Percentiles rank a stretch among this genome's conserved stretches.
Evolutionary conservation across 352 stramenopile genomes (phyloP).

Genomic region (Nothophytophthora sp.): DNA sequence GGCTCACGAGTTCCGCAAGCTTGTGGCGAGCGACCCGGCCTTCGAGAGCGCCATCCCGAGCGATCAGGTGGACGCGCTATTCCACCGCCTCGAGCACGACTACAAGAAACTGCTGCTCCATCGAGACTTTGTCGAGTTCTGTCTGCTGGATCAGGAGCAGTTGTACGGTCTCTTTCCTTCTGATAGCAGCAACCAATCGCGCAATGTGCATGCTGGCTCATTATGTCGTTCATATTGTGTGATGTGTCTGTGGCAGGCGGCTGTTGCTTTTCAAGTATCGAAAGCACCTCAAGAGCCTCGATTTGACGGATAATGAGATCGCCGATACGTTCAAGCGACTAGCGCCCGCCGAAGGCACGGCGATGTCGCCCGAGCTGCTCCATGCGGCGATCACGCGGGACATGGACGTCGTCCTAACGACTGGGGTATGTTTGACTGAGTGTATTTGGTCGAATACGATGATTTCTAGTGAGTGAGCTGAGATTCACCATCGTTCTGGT

Average conservation of each 20-base stretch:
- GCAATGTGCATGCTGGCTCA: not conserved
- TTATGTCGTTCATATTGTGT: not conserved
- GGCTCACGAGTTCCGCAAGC: slow-evolving; percentile 73
- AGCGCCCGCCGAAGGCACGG: slow-evolving; percentile 28
- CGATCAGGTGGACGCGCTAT: slow-evolving; percentile 76
- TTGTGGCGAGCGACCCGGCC: slow-evolving; percentile 75
- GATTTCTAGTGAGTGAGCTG: not conserved
- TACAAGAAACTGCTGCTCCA: slow-evolving; percentile 56
- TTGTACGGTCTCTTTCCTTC: slow-evolving; percentile 40
- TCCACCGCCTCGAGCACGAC: slow-evolving; percentile 68
- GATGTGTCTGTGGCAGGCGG: slow-evolving; percentile 32
- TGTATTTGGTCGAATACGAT: not conserved
- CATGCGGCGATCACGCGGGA: slow-evolving; percentile 65
- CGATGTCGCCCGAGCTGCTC: slow-evolving; percentile 59
- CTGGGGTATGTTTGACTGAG: slow-evolving; percentile 41
- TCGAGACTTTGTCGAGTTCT: slow-evolving; percentile 83
- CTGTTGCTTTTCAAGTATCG: slow-evolving; percentile 81
- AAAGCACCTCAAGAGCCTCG: slow-evolving; percentile 54
- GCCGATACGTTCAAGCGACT: slow-evolving; percentile 73
- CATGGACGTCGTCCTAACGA: slow-evolving; percentile 78
- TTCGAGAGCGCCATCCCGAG: slow-evolving; percentile 71
- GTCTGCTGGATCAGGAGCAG: slow-evolving; percentile 76
- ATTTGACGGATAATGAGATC: slow-evolving; percentile 79
- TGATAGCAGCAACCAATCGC: not conserved
- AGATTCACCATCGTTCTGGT: not conserved